Conservation (phyloP, 495 filamentous ascomycete genomes). For the Letharia columbiana region DNA sequence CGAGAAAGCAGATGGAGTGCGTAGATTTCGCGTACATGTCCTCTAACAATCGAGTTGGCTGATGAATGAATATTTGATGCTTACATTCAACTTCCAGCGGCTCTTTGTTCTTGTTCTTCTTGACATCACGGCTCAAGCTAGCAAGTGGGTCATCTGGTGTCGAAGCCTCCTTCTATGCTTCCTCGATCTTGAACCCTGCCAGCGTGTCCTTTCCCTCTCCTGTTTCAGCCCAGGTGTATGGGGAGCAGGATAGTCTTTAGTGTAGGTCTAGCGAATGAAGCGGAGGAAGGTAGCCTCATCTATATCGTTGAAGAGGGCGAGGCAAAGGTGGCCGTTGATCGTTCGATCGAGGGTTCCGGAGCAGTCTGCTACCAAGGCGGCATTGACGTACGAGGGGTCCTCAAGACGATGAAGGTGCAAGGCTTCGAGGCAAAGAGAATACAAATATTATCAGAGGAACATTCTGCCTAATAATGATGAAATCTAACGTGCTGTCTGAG, state of each 20-base stretch:
- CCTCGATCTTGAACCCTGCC: background rate
- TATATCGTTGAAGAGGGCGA: constrained; percentile 13
- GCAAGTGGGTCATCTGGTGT: background rate
- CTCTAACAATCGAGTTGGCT: background rate
- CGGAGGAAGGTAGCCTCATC: constrained; percentile 13
- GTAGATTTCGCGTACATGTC: background rate
- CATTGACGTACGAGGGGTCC: constrained; percentile 11
- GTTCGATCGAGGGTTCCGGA: constrained; percentile 15
- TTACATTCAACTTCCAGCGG: background rate
- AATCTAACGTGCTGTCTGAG: constrained; percentile 11
- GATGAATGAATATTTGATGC: constrained; percentile 4
- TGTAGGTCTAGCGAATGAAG: constrained; percentile 15
- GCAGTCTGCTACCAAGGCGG: constrained; percentile 9
- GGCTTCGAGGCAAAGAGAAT: constrained; percentile 15
- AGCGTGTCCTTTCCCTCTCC: background rate
- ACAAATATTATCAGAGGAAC: background rate
- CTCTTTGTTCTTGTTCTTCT: background rate
- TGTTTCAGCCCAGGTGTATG: background rate
- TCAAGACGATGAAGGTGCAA: constrained; percentile 16
- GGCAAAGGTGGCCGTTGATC: constrained; percentile 19
- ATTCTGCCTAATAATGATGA: no score
- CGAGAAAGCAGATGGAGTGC: background rate
- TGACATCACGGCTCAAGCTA: background rate
- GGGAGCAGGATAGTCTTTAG: constrained; percentile 5
- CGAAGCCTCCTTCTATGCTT: background rate